These are phyloP conservation scores for Coemansia sp. DNA, from an alignment of 192 early-diverging fungal species.

Conservation along the genomic window DNA sequence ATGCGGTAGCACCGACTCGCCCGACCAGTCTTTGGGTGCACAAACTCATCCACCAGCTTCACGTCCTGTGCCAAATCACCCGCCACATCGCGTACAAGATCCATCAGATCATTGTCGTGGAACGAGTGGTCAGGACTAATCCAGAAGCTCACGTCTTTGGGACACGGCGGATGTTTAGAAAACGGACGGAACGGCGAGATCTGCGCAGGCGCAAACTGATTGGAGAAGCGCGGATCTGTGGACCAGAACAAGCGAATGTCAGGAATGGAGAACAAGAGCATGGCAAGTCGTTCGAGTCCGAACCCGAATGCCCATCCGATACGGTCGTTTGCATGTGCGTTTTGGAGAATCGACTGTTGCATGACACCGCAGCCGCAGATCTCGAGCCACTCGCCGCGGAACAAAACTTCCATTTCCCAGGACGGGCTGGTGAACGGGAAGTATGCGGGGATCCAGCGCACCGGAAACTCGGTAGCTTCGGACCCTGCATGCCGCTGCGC, in stretches of 20 bases:
- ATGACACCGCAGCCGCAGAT: constrained; percentile 92
- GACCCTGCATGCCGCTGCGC: constrained; percentile 13
- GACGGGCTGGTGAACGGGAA: constrained; percentile 97
- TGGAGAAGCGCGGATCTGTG: constrained; percentile 77
- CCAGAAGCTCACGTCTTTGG: constrained; percentile 98
- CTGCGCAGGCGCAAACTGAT: constrained; percentile 71
- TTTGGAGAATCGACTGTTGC: constrained; percentile 77
- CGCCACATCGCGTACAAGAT: constrained; percentile 86
- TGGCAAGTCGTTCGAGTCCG: constrained; percentile 91
- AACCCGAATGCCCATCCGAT: constrained; percentile 99
- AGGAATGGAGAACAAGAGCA: constrained; percentile 93
- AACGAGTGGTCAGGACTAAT: constrained; percentile 56
- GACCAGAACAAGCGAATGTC: constrained; percentile 98
- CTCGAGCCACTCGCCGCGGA: constrained; percentile 92
- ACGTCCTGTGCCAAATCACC: constrained; percentile 92
- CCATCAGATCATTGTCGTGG: constrained; percentile 94
- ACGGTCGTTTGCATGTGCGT: constrained; percentile 64
- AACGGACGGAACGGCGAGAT: constrained; percentile 82
- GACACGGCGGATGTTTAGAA: constrained; percentile 86
- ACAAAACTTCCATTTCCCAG: constrained; percentile 96
- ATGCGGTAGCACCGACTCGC: constrained; percentile 90
- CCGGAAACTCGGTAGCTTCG: constrained; percentile 56
- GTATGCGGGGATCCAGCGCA: constrained; percentile 91
- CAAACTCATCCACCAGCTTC: constrained; percentile 85
- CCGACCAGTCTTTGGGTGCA: constrained; percentile 79